phyloP scores from a whole-genome alignment of 2,329 filamentous ascomycete species.

The Calonectria honghensis region DNA sequence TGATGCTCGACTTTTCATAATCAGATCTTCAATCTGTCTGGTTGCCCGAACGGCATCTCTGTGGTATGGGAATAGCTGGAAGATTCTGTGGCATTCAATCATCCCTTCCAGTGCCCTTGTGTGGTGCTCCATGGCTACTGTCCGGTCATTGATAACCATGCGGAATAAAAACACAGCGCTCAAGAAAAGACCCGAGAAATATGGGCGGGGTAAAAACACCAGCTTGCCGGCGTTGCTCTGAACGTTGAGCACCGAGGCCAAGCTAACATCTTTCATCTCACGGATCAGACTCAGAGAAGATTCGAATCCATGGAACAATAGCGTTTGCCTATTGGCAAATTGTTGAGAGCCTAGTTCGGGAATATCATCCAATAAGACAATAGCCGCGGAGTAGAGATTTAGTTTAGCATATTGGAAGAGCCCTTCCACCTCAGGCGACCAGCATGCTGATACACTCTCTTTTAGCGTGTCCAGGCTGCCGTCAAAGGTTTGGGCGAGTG shows the following conservation, averaged over 20 bases:
- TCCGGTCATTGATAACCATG: not conserved
- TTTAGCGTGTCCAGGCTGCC: not conserved
- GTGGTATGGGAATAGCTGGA: slow-evolving; percentile 1
- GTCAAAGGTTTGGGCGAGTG: slow-evolving; percentile 7
- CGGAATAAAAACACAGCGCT: slow-evolving; percentile 5
- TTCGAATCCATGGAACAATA: not conserved
- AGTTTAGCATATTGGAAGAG: slow-evolving; percentile 1
- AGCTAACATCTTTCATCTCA: not conserved
- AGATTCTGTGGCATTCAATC: slow-evolving; percentile 9
- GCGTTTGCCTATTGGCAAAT: not conserved
- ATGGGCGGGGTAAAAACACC: not conserved
- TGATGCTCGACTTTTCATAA: not conserved
- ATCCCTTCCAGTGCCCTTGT: not conserved
- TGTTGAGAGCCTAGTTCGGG: not conserved
- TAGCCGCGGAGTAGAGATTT: not conserved
- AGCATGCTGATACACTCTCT: not conserved
- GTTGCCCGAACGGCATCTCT: not conserved
- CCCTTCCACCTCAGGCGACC: not conserved
- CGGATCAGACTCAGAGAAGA: not conserved
- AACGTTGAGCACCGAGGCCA: not conserved
- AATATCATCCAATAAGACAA: not conserved
- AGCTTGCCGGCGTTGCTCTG: not conserved
- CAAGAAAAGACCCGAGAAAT: not conserved
- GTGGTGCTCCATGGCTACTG: not conserved
- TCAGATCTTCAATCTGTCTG: not conserved